A percentile compares a stretch with the other conserved stretches of the same genome.
These are phyloP conservation scores for Talaromyces verruculosus DNA, from an alignment of 2,329 filamentous ascomycete genomes.

Conservation along the genomic window DNA sequence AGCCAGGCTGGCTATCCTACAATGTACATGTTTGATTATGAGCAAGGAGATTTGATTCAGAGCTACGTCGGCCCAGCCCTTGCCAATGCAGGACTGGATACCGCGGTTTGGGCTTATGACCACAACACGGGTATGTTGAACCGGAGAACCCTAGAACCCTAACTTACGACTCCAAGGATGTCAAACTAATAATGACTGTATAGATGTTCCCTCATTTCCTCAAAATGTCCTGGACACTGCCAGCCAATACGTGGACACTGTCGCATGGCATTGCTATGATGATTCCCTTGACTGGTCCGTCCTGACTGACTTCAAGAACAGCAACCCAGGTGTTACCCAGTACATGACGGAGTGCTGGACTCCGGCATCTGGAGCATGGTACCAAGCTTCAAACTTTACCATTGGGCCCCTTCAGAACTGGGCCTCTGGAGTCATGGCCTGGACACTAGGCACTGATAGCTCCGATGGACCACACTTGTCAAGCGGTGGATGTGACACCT, in stretches of 20 bases:
- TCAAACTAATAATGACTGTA: neutral
- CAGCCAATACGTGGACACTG: slow-evolving; percentile 16
- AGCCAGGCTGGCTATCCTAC: slow-evolving; percentile 15
- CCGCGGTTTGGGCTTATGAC: slow-evolving; percentile 16
- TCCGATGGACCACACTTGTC: slow-evolving; percentile 12
- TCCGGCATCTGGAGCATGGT: slow-evolving; percentile 5
- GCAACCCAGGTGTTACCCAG: slow-evolving; percentile 11
- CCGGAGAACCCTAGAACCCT: no score
- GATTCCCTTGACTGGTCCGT: slow-evolving; percentile 2
- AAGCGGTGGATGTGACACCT: slow-evolving; percentile 9
- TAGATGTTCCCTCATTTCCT: slow-evolving; percentile 11
- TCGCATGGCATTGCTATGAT: slow-evolving; percentile 19
- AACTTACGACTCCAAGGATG: no score
- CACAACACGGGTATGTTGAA: slow-evolving; percentile 11
- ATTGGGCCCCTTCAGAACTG: slow-evolving; percentile 18
- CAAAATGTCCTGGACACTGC: slow-evolving; percentile 12
- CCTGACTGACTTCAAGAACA: slow-evolving; percentile 15
- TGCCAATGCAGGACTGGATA: slow-evolving; percentile 13
- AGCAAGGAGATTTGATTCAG: slow-evolving; percentile 11
- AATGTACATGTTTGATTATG: slow-evolving; percentile 15
- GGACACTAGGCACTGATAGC: slow-evolving; percentile 12
- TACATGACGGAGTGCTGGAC: slow-evolving; percentile 20
- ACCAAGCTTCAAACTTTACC: slow-evolving; percentile 11
- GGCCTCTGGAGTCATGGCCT: slow-evolving; percentile 18
- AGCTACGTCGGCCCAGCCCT: slow-evolving; percentile 16